A percentile compares a stretch with the other conserved stretches of the same genome.
phyloP scores from a whole-genome alignment of 345 rosid species.

The Lenwebbia sp. region DNA sequence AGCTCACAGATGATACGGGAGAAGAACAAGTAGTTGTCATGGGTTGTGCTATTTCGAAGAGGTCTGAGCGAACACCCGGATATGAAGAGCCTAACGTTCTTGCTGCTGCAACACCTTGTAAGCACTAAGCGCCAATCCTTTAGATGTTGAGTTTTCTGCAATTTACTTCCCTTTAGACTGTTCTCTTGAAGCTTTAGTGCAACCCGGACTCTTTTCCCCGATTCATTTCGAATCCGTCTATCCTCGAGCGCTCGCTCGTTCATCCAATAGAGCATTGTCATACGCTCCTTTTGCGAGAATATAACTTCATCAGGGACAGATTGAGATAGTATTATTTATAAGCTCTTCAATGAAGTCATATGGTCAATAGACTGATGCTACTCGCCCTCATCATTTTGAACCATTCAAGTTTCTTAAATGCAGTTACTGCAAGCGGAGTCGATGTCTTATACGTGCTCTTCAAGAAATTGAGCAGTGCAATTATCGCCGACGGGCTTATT shows the following conservation, averaged over 20 bases:
- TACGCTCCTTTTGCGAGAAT: background rate
- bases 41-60: constrained; percentile 38
- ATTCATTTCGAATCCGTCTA: background rate
- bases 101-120: constrained; percentile 68
- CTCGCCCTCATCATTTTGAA: background rate
- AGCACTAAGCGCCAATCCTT: constrained; percentile 6
- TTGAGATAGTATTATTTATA: background rate
- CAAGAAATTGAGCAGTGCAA: constrained; percentile 78
- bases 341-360: background rate
- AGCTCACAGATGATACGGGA: background rate
- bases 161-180: background rate
- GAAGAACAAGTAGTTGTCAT: background rate
- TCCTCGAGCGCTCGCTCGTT: background rate
- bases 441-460: constrained; percentile 73
- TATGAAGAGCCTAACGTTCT: constrained; percentile 58
- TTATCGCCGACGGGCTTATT: constrained; percentile 71
- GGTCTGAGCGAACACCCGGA: constrained; percentile 19
- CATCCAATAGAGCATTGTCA: background rate
- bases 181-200: background rate
- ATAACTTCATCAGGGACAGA: background rate
- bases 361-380: background rate
- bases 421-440: constrained; percentile 75
- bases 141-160: background rate
- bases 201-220: background rate
- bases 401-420: background rate